These are phyloP conservation scores for Asterophora parasitica DNA, from an alignment of 768 basidiomycete species.

Conservation along the genomic window DNA sequence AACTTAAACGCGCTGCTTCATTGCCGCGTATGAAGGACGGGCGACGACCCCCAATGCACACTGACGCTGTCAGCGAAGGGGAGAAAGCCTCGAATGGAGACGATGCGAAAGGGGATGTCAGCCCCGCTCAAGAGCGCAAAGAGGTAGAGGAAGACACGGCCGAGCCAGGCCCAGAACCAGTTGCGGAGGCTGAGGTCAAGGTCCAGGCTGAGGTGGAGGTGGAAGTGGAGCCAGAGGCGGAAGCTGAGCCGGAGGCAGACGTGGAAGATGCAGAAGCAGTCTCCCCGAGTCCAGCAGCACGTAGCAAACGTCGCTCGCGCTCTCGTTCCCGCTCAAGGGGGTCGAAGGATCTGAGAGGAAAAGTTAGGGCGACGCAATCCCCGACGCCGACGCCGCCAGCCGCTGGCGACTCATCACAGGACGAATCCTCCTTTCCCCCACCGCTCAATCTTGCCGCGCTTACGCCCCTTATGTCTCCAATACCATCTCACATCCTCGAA, in stretches of 20 bases:
- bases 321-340: conserved; percentile 77
- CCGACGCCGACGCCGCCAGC: conserved; percentile 38
- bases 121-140: conserved; percentile 17
- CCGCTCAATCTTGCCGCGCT: conserved; percentile 30
- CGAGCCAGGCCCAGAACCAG: background rate
- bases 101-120: conserved; percentile 27
- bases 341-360: conserved; percentile 70
- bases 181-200: conserved; percentile 7
- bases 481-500: conserved; percentile 57
- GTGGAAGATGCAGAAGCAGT: conserved; percentile 35
- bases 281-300: conserved; percentile 42
- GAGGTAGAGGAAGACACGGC: conserved; percentile 2
- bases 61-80: conserved; percentile 78
- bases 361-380: conserved; percentile 46
- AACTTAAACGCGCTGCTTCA: conserved; percentile 88
- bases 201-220: conserved; percentile 11
- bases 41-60: conserved; percentile 80
- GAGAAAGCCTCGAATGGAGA: conserved; percentile 51
- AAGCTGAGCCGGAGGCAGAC: conserved; percentile 27
- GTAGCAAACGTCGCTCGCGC: conserved; percentile 63
- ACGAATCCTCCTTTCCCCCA: conserved; percentile 42
- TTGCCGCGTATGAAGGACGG: conserved; percentile 91
- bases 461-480: conserved; percentile 40
- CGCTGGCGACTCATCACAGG: conserved; percentile 69
- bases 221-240: conserved; percentile 6